Evolutionary conservation across 23 red algal genomes (phyloP).

Genomic region (Cyanidioschyzon merolae): DNA sequence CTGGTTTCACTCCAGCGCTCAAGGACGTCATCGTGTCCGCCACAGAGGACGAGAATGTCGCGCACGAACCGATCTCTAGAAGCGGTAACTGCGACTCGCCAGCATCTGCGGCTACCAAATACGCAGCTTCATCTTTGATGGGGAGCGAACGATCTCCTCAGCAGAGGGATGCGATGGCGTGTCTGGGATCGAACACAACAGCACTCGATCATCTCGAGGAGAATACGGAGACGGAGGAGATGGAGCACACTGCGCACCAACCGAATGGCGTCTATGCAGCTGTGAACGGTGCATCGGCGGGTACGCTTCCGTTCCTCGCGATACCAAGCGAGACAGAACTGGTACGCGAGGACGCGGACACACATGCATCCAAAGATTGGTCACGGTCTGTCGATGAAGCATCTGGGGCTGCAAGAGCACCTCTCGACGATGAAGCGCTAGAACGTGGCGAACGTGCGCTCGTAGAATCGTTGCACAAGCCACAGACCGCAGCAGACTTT

Average conservation of each 20-base stretch:
- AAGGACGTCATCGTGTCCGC: not conserved
- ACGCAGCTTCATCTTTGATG: not conserved
- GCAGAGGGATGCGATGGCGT: not conserved
- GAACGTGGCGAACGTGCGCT: not conserved
- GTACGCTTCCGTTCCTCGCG: not conserved
- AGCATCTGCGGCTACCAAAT: not conserved
- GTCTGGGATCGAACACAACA: not conserved
- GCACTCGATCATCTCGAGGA: no score
- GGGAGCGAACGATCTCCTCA: not conserved
- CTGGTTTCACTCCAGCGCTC: not conserved
- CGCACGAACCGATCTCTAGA: not conserved
- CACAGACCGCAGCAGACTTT: constrained; percentile 81
- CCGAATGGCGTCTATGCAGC: not conserved
- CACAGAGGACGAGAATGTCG: not conserved
- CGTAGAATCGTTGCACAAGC: constrained; percentile 25
- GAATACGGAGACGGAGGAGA: not conserved
- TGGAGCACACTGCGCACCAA: no score
- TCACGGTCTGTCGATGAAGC: not conserved
- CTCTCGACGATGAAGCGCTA: not conserved
- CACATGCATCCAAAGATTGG: not conserved
- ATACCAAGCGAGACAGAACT: not conserved
- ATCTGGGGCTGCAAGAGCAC: not conserved
- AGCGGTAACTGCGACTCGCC: not conserved
- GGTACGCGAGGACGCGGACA: not conserved
- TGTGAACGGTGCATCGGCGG: not conserved